Evolutionary conservation across 441 rosid species (phyloP).

Genomic region (Syzygium syzygioides): DNA sequence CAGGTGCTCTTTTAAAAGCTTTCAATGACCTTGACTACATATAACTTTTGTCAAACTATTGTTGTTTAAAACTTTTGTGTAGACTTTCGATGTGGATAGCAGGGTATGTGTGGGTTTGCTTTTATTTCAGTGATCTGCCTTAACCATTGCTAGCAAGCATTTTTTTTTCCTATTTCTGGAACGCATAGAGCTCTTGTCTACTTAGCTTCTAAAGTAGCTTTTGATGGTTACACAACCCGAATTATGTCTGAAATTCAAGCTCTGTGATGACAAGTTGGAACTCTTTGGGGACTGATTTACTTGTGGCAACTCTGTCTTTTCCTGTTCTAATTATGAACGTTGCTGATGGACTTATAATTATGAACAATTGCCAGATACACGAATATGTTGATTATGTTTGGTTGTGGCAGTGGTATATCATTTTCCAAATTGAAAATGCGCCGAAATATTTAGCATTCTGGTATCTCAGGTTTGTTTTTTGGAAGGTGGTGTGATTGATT

Average conservation of each 20-base stretch:
- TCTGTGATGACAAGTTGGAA: neutral
- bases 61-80: neutral
- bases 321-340: neutral
- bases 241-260: neutral
- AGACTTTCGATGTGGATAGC: neutral
- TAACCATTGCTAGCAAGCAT: neutral
- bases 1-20: constrained; percentile 35
- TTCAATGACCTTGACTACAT: neutral
- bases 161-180: neutral
- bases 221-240: neutral
- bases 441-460: neutral
- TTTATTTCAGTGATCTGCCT: neutral
- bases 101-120: neutral
- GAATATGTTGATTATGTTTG: neutral
- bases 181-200: neutral
- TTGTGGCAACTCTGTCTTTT: neutral
- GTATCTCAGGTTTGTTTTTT: neutral
- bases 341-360: neutral
- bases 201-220: neutral
- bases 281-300: neutral
- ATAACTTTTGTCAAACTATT: neutral
- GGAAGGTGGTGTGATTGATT: neutral
- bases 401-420: neutral
- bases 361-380: neutral
- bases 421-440: neutral